These are phyloP conservation scores for Hypoxylon trugodes DNA, from an alignment of 495 filamentous ascomycete species.

Conservation along the genomic window DNA sequence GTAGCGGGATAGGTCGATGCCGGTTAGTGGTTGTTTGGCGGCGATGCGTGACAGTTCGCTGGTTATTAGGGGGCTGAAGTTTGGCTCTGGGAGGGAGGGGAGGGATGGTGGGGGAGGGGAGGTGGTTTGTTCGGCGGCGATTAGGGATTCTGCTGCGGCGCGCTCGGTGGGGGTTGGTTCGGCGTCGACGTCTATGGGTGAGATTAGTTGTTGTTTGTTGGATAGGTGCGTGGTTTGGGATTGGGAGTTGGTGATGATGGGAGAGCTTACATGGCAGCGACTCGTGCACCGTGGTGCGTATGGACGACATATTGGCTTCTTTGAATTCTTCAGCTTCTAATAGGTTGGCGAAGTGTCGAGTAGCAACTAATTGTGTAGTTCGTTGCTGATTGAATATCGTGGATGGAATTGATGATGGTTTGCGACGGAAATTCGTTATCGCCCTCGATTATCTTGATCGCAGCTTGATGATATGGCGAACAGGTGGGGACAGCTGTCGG, in stretches of 20 bases:
- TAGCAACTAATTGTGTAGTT: constrained; percentile 53
- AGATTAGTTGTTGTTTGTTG: constrained; percentile 33
- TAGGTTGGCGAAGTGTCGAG: background rate
- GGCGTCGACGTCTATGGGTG: constrained; percentile 72
- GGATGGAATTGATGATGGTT: background rate
- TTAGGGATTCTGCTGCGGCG: constrained; percentile 67
- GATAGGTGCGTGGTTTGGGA: background rate
- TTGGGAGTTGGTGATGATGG: constrained; percentile 5
- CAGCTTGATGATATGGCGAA: constrained; percentile 1
- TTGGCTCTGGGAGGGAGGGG: constrained; percentile 40
- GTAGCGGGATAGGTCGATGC: constrained; percentile 85
- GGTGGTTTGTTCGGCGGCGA: constrained; percentile 68
- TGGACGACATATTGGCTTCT: constrained; percentile 69
- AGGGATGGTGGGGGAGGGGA: constrained; percentile 51
- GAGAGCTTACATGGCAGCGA: constrained; percentile 81
- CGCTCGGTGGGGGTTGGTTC: constrained; percentile 68
- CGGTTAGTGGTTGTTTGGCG: constrained; percentile 55
- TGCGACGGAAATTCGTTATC: background rate
- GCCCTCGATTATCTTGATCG: background rate
- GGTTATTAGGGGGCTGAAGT: constrained; percentile 68
- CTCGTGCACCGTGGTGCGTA: constrained; percentile 73
- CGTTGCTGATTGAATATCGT: constrained; percentile 2
- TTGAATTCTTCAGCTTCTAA: background rate
- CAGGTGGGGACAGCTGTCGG: constrained; percentile 8
- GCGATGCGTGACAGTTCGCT: constrained; percentile 62